Evolutionary conservation across 2,329 filamentous ascomycete genomes (phyloP).

Genomic region (Penicillium sp.): DNA sequence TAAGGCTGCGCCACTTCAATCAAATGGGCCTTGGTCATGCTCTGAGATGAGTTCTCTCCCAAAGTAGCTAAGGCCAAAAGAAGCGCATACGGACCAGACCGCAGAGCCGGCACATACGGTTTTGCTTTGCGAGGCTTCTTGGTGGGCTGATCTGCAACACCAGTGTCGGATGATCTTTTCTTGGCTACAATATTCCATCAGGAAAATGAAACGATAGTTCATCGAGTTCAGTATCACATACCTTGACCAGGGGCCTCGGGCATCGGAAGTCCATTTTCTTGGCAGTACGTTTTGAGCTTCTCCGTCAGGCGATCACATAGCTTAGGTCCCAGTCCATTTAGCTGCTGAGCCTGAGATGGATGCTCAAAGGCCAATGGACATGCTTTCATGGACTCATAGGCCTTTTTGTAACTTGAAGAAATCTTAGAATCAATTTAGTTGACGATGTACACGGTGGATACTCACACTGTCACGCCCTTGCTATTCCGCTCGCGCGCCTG

Average conservation of each 20-base stretch:
- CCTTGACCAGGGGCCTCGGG: constrained; percentile 54
- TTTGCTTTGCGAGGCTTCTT: constrained; percentile 58
- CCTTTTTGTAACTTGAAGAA: constrained; percentile 61
- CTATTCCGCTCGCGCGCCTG: constrained; percentile 63
- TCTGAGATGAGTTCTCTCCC: constrained; percentile 51
- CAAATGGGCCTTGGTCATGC: constrained; percentile 64
- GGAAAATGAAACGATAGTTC: not conserved
- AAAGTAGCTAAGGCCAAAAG: constrained; percentile 62
- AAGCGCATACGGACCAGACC: constrained; percentile 71
- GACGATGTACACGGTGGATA: constrained; percentile 5
- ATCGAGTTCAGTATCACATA: constrained; percentile 18
- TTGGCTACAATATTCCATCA: constrained; percentile 17
- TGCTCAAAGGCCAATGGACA: constrained; percentile 68
- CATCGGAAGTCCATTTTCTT: constrained; percentile 63
- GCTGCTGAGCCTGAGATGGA: constrained; percentile 65
- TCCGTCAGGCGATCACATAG: constrained; percentile 66
- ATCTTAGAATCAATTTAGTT: constrained; percentile 7
- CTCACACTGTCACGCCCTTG: constrained; percentile 58
- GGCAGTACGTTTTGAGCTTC: constrained; percentile 53
- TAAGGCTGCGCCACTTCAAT: constrained; percentile 66
- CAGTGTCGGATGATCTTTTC: constrained; percentile 31
- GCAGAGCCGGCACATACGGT: constrained; percentile 65
- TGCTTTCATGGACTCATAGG: constrained; percentile 70
- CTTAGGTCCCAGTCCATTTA: constrained; percentile 70
- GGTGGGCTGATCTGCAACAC: constrained; percentile 34